Conservation (phyloP, 257 asterid genomes). For the Solanum commersonii region DNA sequence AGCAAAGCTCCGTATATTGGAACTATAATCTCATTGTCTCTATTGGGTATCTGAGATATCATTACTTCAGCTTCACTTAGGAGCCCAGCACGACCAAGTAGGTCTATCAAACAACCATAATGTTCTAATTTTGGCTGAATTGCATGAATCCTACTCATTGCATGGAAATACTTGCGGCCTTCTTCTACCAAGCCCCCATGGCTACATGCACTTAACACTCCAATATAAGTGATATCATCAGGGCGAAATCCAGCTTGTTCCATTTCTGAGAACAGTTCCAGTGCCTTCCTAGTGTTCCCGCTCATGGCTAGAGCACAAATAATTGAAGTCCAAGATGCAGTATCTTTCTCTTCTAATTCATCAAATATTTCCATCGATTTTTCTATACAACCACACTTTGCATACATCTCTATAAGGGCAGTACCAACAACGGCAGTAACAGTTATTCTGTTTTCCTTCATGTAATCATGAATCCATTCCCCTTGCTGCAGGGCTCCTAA, state of each 20-base stretch:
- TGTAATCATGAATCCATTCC: constrained; percentile 56
- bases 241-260: constrained; percentile 44
- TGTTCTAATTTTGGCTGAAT: constrained; percentile 74
- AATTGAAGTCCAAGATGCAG: constrained; percentile 67
- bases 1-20: constrained; percentile 75
- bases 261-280: constrained; percentile 61
- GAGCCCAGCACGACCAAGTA: constrained; percentile 78
- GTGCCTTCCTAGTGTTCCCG: constrained; percentile 42
- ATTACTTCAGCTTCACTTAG: constrained; percentile 60
- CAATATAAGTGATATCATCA: constrained; percentile 71
- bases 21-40: constrained; percentile 26
- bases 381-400: constrained; percentile 70
- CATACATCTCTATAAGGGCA: constrained; percentile 79
- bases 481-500: constrained; percentile 73
- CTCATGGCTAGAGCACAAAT: constrained; percentile 69
- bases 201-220: constrained; percentile 77
- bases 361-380: constrained; percentile 47
- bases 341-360: constrained; percentile 48
- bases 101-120: constrained; percentile 75
- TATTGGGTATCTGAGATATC: constrained; percentile 27
- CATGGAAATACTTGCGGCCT: constrained; percentile 56
- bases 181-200: constrained; percentile 83
- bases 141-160: constrained; percentile 38
- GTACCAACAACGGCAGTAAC: constrained; percentile 70
- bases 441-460: constrained; percentile 36